These are phyloP conservation scores for Phytophthora meadii DNA, from an alignment of 352 stramenopile genomes.

Conservation along the genomic window DNA sequence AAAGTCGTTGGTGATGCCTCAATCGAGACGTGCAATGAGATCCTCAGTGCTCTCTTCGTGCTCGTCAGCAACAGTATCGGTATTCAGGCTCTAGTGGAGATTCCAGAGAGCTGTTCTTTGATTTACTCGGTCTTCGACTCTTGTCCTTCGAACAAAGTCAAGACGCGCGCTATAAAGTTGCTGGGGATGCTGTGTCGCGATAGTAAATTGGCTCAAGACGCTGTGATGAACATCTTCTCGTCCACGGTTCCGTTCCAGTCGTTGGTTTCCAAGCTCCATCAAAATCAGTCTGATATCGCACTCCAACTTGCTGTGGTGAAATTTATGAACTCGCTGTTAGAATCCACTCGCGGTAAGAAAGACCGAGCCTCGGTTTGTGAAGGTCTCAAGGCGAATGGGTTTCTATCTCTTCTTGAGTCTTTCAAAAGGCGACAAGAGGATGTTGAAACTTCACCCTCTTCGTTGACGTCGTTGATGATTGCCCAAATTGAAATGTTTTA, in stretches of 20 bases:
- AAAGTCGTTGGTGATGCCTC: constrained; percentile 31
- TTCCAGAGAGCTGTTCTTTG: constrained; percentile 36
- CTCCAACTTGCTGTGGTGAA: constrained; percentile 42
- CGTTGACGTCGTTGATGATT: constrained; percentile 3
- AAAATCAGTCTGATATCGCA: constrained; percentile 36
- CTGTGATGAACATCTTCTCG: constrained; percentile 41
- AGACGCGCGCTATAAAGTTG: constrained; percentile 32
- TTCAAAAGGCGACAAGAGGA: constrained; percentile 15
- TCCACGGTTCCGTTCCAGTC: constrained; percentile 21
- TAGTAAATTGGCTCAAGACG: constrained; percentile 29
- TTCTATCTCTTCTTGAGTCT: constrained; percentile 42
- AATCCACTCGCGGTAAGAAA: constrained; percentile 32
- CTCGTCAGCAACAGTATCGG: constrained; percentile 46
- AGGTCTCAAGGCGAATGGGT: constrained; percentile 44
- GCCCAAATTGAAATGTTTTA: constrained; percentile 25
- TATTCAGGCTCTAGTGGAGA: constrained; percentile 39
- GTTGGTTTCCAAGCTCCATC: constrained; percentile 38
- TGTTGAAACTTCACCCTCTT: not conserved
- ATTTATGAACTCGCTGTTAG: constrained; percentile 59
- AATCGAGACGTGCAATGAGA: constrained; percentile 40
- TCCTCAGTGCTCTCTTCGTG: constrained; percentile 59
- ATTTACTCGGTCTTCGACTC: constrained; percentile 41
- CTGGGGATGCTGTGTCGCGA: constrained; percentile 42
- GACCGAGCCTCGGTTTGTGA: constrained; percentile 49
- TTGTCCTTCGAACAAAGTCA: constrained; percentile 26